phyloP scores from a whole-genome alignment of 2,329 filamentous ascomycete genomes.

The Grosmannia penicillata region DNA sequence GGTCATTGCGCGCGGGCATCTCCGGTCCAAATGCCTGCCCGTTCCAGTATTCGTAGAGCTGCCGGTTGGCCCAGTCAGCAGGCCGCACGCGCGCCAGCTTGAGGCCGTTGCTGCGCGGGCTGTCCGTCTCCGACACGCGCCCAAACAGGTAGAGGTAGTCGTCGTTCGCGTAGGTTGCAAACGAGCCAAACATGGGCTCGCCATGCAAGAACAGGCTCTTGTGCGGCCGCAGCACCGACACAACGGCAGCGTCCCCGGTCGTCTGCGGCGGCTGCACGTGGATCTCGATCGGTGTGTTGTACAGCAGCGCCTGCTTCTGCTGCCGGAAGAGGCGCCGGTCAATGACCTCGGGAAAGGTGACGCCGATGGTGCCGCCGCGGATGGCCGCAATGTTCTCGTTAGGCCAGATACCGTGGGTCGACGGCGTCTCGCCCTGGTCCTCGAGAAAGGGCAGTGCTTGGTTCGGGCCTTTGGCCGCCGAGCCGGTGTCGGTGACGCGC shows the following conservation, averaged over 20 bases:
- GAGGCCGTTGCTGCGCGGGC: conserved; percentile 9
- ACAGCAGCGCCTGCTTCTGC: conserved; percentile 6
- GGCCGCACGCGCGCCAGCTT: conserved; percentile 9
- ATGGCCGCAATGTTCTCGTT: conserved; percentile 9
- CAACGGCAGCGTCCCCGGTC: conserved; percentile 1
- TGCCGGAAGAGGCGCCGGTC: conserved; percentile 6
- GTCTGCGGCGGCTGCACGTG: conserved; percentile 1
- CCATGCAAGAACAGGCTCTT: conserved; percentile 5
- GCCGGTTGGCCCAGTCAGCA: conserved; percentile 3
- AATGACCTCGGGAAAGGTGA: conserved; percentile 9
- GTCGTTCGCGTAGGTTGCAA: conserved; percentile 1
- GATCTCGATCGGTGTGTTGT: conserved; percentile 9
- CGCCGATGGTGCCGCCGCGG: neutral
- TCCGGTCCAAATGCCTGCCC: conserved; percentile 3
- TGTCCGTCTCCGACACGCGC: conserved; percentile 6
- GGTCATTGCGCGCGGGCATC: conserved; percentile 7
- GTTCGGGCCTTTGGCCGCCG: neutral
- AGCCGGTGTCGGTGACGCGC: neutral
- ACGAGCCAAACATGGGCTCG: conserved; percentile 9
- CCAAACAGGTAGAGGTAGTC: conserved; percentile 10
- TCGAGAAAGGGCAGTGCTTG: conserved; percentile 5
- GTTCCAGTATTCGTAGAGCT: conserved; percentile 9
- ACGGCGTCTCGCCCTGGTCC: conserved; percentile 3
- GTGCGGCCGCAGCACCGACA: conserved; percentile 1
- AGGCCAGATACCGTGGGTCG: conserved; percentile 7